Evolutionary conservation across 2,329 filamentous ascomycete genomes (phyloP).

Genomic region (Polytolypa hystricis): DNA sequence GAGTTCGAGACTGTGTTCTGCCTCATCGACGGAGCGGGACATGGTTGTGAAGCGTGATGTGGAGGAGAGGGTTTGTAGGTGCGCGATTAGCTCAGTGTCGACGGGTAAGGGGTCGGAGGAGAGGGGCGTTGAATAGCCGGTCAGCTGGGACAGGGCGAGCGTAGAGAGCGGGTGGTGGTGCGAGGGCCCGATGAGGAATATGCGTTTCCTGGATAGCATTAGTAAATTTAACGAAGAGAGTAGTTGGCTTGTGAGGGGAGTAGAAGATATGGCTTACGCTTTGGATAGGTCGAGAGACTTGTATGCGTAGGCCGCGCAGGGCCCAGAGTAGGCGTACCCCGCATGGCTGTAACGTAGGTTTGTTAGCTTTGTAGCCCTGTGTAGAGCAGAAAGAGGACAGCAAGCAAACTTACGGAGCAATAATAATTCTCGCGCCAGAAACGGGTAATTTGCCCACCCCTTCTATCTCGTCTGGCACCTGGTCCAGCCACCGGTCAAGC

Average conservation of each 20-base stretch:
- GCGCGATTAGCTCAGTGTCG: constrained; percentile 32
- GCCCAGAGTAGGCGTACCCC: constrained; percentile 84
- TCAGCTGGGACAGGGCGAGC: constrained; percentile 64
- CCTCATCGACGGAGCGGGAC: constrained; percentile 54
- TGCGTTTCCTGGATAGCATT: constrained; percentile 51
- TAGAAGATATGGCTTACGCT: constrained; percentile 40
- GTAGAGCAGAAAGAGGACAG: constrained; percentile 6
- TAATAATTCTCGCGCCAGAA: constrained; percentile 67
- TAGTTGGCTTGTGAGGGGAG: neutral
- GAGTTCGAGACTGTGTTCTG: constrained; percentile 93
- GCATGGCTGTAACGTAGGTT: constrained; percentile 59
- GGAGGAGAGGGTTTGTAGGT: constrained; percentile 23
- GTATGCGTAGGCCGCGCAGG: constrained; percentile 90
- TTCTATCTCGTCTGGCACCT: constrained; percentile 56
- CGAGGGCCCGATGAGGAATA: constrained; percentile 88
- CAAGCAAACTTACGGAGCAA: constrained; percentile 64
- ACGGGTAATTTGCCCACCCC: constrained; percentile 57
- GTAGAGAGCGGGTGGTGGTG: constrained; percentile 73
- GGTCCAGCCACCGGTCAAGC: constrained; percentile 62
- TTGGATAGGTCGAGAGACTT: constrained; percentile 71
- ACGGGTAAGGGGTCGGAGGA: constrained; percentile 33
- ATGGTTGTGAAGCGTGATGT: constrained; percentile 42
- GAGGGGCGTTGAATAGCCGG: constrained; percentile 36
- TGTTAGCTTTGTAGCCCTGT: constrained; percentile 19
- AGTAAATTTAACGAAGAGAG: constrained; percentile 5